Evolutionary conservation across 106 monocot species (phyloP), one percentile per base, ranked within the genome.

Genomic region (Alisma plantagoaquatica): DNA sequence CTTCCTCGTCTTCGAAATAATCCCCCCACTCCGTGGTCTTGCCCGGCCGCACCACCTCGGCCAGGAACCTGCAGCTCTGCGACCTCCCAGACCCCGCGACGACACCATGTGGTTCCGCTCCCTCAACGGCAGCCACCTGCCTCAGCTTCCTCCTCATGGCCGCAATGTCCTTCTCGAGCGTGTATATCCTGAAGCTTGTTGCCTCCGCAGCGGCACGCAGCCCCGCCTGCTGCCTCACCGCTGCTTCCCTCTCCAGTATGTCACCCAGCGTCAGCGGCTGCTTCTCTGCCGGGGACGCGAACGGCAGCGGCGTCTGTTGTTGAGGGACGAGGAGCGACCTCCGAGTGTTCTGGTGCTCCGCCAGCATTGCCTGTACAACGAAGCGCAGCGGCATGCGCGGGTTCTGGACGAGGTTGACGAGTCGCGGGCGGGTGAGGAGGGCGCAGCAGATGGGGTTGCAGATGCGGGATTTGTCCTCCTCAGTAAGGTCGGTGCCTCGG

Each of bases 291-390:
- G 45, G 53, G 2, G 43, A 23, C 14, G 29, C 50, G 7, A 53
- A 25, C 0, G 43, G 23, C 16, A 2, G 60, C 0, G 9, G n/a
- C n/a, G n/a, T n/a, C n/a, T n/a, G n/a, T n/a, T n/a, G n/a, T n/a
- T n/a, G n/a, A n/a, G n/a, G 26, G 60, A 35, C 61, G 57, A 65
- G 54, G 68, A 66, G 12, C 48, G 67, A 52, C 63, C 61, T 70
- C 33, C 82, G 77, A 46, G 82, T 70, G 56, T 75, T 69, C 66
- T 82, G 80, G 56, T 92, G 92, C 57, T 92, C 78, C 35, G 77
- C 24, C 41, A 88, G 78, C 84, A 88, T 96, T 29, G 94, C 80
- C 60, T 84, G 88, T 22, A 96, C 72, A 41, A 96, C 62, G 70
- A 88, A 84, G 27, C 94, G 80, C 49, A 88, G 80, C 20, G 94